A percentile compares a stretch with the other conserved stretches of the same genome.
phyloP scores from a whole-genome alignment of 2,329 filamentous ascomycete species.

The Neodidymelliopsis sp. region DNA sequence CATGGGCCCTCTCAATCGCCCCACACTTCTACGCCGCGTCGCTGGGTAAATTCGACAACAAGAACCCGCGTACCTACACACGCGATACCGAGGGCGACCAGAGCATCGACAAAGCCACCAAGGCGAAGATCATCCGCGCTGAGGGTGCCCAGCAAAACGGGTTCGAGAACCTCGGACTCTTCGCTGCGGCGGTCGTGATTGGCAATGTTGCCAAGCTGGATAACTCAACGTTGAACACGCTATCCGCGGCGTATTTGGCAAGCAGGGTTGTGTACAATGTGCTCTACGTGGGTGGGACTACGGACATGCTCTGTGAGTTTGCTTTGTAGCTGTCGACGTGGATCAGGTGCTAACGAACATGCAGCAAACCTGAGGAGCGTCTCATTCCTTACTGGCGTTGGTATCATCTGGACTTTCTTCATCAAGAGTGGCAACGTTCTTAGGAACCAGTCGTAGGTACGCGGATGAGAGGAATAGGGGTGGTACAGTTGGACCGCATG shows the following conservation, averaged over 20 bases:
- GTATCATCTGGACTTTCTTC: slow-evolving; percentile 10
- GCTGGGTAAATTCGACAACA: slow-evolving; percentile 11
- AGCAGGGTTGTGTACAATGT: slow-evolving; percentile 1
- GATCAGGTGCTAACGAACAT: background rate
- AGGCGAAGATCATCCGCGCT: slow-evolving; percentile 10
- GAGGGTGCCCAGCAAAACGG: slow-evolving; percentile 12
- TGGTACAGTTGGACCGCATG: no score
- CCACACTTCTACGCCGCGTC: slow-evolving; percentile 13
- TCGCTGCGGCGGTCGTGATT: slow-evolving; percentile 4
- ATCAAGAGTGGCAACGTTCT: slow-evolving; percentile 9
- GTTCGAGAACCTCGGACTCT: slow-evolving; percentile 8
- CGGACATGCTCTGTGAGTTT: background rate
- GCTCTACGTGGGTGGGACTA: slow-evolving; percentile 4
- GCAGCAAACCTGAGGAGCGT: slow-evolving; percentile 2
- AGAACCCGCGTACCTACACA: slow-evolving; percentile 11
- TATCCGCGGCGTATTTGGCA: background rate
- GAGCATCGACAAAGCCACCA: slow-evolving; percentile 11
- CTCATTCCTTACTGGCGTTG: background rate
- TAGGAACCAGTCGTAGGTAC: background rate
- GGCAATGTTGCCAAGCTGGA: slow-evolving; percentile 11
- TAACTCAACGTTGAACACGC: slow-evolving; percentile 5
- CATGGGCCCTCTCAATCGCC: slow-evolving; percentile 2
- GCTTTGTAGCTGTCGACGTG: background rate
- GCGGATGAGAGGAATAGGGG: no score
- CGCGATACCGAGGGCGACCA: slow-evolving; percentile 9